These are phyloP conservation scores for Dysphania ambrosioides DNA, from an alignment of 148 eudicot genomes.

Conservation along the genomic window DNA sequence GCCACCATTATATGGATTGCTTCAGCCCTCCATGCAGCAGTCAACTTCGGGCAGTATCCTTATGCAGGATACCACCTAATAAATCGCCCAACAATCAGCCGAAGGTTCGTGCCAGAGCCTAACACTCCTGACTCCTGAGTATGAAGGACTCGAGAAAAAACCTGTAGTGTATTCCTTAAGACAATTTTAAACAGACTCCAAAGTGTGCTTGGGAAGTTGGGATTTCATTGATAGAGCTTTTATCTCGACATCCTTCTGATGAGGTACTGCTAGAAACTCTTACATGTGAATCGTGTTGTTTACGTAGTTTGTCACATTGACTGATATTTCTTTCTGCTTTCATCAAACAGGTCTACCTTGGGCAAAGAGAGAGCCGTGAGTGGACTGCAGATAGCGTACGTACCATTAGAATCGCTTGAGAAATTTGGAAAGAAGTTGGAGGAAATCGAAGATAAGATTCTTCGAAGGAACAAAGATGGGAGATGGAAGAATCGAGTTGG, in stretches of 20 bases:
- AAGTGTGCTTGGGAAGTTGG: conserved; percentile 74
- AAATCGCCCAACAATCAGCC: not conserved
- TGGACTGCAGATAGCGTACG: conserved; percentile 56
- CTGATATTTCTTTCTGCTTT: not conserved
- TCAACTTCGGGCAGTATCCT: too few species aligned
- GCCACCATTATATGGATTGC: too few species aligned
- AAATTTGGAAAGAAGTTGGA: conserved; percentile 41
- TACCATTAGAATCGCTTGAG: conserved; percentile 50
- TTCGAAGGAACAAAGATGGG: conserved; percentile 45
- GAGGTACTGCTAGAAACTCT: conserved; percentile 27
- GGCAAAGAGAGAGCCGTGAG: conserved; percentile 58
- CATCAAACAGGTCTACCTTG: conserved; percentile 46
- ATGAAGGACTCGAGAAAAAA: conserved; percentile 4
- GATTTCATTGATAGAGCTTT: conserved; percentile 65
- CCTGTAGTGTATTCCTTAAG: not conserved
- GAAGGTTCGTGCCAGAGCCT: not conserved
- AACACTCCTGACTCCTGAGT: too few species aligned
- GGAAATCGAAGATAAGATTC: conserved; percentile 45
- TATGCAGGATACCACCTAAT: too few species aligned
- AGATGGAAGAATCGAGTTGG: conserved; percentile 63
- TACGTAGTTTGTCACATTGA: not conserved
- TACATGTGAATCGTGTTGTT: not conserved
- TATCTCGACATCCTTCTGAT: conserved; percentile 75
- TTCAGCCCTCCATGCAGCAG: too few species aligned
- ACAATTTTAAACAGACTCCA: conserved; percentile 55